Evolutionary conservation across 495 filamentous ascomycete genomes (phyloP), one percentile per base, ranked within the genome.

Genomic region (Xylaria longipes): DNA sequence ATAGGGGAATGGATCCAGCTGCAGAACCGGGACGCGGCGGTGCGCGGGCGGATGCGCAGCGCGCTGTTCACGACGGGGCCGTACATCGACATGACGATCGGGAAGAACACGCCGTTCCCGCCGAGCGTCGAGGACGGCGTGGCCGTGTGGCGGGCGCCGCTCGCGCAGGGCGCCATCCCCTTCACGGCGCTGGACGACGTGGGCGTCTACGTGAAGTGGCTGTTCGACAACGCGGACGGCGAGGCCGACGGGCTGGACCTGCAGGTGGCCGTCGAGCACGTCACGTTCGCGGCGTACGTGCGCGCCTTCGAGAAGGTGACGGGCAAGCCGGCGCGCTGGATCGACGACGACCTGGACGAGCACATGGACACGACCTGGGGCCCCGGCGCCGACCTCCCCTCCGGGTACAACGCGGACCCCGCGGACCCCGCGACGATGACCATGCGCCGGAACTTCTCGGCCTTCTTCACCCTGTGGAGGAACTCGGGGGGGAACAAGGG

Each of bases 171-270:
- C 5, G 81, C 81, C 0, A 76, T 89, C 0, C 74, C 82, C 37
- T 82, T 83, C 62, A 81, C 88, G 1, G 69, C 82, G 3, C 83
- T 89, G 1, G 84, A 87, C 29, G 88, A 90, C 75, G 83, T 82
- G 74, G 88, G 81, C 1, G 48, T 77, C 50, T 90, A 89, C 74
- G 84, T 85, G 5, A 79, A 82, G 22, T 90, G 87, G 87, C 80
- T 89, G 6, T 88, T 89, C 68, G 87, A 89, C 73, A 74, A 89
- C 75, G 80, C 79, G 0, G 77, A 84, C 12, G 73, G 77, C 12
- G 57, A 70, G 68, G 81, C 86, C 3, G 82, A 82, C 62, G 88
- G 88, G 0, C 72, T 89, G 73, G 78, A 89, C 62, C 82, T 90
- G 11, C 77, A 82, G 39, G 83, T 87, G 17, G 83, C 84, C 1